Conservation (phyloP, 371 early-diverging fungal genomes). For the Blyttiomyces sp. region DNA sequence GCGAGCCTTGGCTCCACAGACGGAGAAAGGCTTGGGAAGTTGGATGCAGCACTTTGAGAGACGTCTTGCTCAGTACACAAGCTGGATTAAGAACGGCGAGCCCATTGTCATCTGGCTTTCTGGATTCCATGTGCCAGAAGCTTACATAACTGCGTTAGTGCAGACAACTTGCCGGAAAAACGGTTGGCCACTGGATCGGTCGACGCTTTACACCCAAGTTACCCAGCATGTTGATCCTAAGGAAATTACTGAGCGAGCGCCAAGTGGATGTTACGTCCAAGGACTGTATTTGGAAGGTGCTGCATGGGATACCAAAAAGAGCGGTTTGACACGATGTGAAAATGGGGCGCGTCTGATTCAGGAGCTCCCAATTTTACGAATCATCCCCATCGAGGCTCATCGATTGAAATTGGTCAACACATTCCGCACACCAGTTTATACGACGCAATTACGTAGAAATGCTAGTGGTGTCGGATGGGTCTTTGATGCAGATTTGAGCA, state of each 20-base stretch:
- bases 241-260: conserved; percentile 49
- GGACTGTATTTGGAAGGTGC: conserved; percentile 60
- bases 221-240: conserved; percentile 46
- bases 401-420: conserved; percentile 55
- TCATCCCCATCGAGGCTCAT: conserved; percentile 57
- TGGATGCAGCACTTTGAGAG: conserved; percentile 60
- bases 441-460: conserved; percentile 54
- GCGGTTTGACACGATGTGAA: conserved; percentile 39
- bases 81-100: conserved; percentile 57
- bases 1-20: conserved; percentile 53
- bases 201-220: conserved; percentile 58
- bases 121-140: conserved; percentile 56
- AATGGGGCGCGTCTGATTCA: conserved; percentile 48
- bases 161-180: conserved; percentile 56
- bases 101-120: conserved; percentile 57
- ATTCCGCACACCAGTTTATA: conserved; percentile 59
- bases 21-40: conserved; percentile 52
- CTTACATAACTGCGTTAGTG: conserved; percentile 56
- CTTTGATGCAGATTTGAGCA: conserved; percentile 57
- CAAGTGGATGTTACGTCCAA: conserved; percentile 52
- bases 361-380: conserved; percentile 54
- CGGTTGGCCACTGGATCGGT: conserved; percentile 58
- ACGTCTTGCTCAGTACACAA: conserved; percentile 45
- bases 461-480: conserved; percentile 61
- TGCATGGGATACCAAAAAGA: conserved; percentile 47